phyloP scores from a whole-genome alignment of 2,329 filamentous ascomycete genomes.

The Penicillium oxalicum region DNA sequence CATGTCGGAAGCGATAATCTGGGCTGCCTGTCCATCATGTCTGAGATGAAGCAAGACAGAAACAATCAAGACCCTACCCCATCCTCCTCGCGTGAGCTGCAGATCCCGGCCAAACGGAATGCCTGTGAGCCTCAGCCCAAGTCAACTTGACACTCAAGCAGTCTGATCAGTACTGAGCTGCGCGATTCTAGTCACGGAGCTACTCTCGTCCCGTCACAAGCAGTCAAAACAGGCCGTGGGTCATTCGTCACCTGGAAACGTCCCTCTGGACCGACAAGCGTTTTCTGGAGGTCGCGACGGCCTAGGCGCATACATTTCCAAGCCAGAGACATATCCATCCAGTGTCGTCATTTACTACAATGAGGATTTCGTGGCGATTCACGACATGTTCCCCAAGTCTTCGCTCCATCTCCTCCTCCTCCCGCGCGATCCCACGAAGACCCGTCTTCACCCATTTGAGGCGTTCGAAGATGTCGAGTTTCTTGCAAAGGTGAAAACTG shows the following conservation, averaged over 20 bases:
- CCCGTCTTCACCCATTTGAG: slow-evolving; percentile 65
- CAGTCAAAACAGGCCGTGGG: slow-evolving; percentile 21
- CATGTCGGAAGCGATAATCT: no score
- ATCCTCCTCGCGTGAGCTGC: not conserved
- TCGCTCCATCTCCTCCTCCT: slow-evolving; percentile 82
- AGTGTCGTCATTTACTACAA: slow-evolving; percentile 60
- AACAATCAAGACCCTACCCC: slow-evolving; percentile 1
- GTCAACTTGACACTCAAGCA: not conserved
- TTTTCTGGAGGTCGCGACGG: slow-evolving; percentile 50
- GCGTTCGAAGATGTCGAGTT: slow-evolving; percentile 68
- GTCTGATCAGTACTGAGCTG: not conserved
- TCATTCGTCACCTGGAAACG: slow-evolving; percentile 14
- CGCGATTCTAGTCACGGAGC: slow-evolving; percentile 44
- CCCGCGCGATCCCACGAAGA: slow-evolving; percentile 60
- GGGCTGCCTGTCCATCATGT: slow-evolving; percentile 1
- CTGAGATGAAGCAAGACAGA: slow-evolving; percentile 1
- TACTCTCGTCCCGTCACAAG: slow-evolving; percentile 50
- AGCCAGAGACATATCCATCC: slow-evolving; percentile 56
- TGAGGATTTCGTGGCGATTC: slow-evolving; percentile 67
- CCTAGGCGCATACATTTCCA: slow-evolving; percentile 60
- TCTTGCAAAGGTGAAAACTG: slow-evolving; percentile 55
- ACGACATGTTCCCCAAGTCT: slow-evolving; percentile 81
- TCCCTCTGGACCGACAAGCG: slow-evolving; percentile 15
- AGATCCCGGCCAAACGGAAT: slow-evolving; percentile 30
- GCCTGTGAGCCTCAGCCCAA: slow-evolving; percentile 25